Evolutionary conservation across 2,329 filamentous ascomycete species (phyloP), one percentile per base, ranked within the genome.

Genomic region (Colletotrichum destructivum): DNA sequence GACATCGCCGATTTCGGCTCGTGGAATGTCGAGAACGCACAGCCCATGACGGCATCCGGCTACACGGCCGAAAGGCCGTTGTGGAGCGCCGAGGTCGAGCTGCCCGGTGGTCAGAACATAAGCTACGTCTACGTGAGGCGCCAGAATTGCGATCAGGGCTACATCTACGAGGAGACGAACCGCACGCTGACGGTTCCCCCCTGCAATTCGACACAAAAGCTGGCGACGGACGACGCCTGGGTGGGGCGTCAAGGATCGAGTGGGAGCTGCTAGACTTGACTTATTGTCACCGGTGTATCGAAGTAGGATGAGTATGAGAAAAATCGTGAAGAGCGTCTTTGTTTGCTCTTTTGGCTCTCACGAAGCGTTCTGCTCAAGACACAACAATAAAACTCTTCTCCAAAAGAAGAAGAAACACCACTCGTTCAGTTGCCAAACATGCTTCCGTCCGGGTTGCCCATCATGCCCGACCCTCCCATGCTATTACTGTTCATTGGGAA

Each of bases 41-140:
- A 81, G 74, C 80, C 81, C 6, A 76, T 88, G 35, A 79, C 79
- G 46, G 82, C 84, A 0, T 77, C 78, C 6, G 77, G 79, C 47
- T 88, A 88, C 75, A 85, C 84, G 0, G 55, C 74, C 0, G 75
- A 81, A 4, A 78, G 84, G 44, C 85, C 85, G 5, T 55, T 87
- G 6, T 88, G 86, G 87, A 79, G 77, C n/a, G 80, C 77, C 0
- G 81, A 78, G 13, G 76, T 86, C 13, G 80, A 78, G 49, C 72
- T 88, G 44, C 76, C 79, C 1, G 84, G 84, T 1, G 85, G 83
- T 0, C 78, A 82, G 71, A 80, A 75, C 13, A 78, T 86, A n/a
- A 80, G 75, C 63, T 88, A 87, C 73, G 82, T 81, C 73, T 88
- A 86, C 73, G 82, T 84, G 35, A 78, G 81, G 31, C 79, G 84